phyloP scores from a whole-genome alignment of 768 basidiomycete species.

The Tricholoma matsutake region DNA sequence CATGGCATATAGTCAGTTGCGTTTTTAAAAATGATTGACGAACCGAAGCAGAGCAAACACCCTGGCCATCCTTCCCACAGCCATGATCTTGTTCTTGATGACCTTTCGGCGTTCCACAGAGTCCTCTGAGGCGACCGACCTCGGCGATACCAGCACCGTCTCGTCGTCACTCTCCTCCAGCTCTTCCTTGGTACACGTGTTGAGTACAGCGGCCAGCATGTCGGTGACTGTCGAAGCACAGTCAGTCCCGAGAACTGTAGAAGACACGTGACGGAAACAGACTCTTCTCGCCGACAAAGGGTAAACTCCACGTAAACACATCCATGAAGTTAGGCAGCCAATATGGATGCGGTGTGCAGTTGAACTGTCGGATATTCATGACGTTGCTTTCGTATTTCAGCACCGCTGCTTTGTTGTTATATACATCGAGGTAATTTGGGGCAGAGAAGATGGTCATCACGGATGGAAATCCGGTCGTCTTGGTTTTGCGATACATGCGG shows the following conservation, averaged over 20 bases:
- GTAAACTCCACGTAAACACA: constrained; percentile 97
- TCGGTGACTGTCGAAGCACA: constrained; percentile 71
- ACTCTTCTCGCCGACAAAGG: constrained; percentile 99
- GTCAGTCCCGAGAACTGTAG: constrained; percentile 3
- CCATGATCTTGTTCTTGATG: constrained; percentile 99
- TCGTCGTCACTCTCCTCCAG: constrained; percentile 81
- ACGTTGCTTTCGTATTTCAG: constrained; percentile 99
- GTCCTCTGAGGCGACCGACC: constrained; percentile 43
- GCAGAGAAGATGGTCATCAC: constrained; percentile 99
- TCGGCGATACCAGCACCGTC: constrained; percentile 36
- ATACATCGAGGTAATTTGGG: constrained; percentile 97
- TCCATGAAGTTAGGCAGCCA: constrained; percentile 99
- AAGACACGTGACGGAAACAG: constrained; percentile 21
- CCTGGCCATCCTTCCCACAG: constrained; percentile 93
- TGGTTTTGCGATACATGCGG: constrained; percentile 99
- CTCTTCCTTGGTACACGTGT: constrained; percentile 95
- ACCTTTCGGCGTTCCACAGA: constrained; percentile 75
- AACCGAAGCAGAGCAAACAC: constrained; percentile 95
- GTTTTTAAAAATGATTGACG: constrained; percentile 25
- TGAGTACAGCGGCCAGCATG: constrained; percentile 95
- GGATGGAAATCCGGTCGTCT: constrained; percentile 96
- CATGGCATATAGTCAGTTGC: not conserved
- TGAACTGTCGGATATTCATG: constrained; percentile 98
- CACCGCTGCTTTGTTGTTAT: constrained; percentile 98
- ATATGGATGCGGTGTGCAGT: constrained; percentile 93